These are phyloP conservation scores for Geotrichum restrictum DNA, from an alignment of 1,139 yeast species.

Conservation along the genomic window DNA sequence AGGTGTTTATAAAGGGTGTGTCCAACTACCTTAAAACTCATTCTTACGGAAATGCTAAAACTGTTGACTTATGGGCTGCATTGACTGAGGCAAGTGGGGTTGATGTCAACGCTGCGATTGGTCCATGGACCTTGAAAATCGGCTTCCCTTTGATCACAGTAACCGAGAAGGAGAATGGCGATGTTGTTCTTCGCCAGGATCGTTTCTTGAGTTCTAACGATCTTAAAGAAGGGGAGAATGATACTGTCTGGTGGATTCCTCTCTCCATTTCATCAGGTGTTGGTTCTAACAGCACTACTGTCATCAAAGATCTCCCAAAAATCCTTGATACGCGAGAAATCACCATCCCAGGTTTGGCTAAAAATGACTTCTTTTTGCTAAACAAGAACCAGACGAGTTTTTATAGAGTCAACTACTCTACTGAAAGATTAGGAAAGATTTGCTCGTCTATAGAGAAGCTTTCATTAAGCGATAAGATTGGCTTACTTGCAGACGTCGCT, in stretches of 20 bases:
- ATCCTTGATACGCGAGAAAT: slow-evolving; percentile 28
- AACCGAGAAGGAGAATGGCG: slow-evolving; percentile 33
- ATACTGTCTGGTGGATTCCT: slow-evolving; percentile 74
- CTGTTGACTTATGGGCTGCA: slow-evolving; percentile 77
- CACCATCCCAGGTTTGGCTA: slow-evolving; percentile 30
- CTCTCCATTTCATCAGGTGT: slow-evolving; percentile 44
- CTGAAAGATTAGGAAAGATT: slow-evolving; percentile 69
- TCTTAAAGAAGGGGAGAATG: slow-evolving; percentile 46
- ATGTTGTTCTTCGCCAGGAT: slow-evolving; percentile 27
- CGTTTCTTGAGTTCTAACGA: slow-evolving; percentile 58
- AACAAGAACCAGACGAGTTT: slow-evolving; percentile 82
- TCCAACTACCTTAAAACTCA: slow-evolving; percentile 66
- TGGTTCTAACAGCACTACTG: slow-evolving; percentile 38
- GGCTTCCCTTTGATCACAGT: slow-evolving; percentile 82
- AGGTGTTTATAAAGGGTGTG: slow-evolving; percentile 72
- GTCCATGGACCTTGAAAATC: slow-evolving; percentile 74
- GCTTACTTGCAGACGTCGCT: slow-evolving; percentile 68
- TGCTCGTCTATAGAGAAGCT: slow-evolving; percentile 65
- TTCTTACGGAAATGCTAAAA: slow-evolving; percentile 71
- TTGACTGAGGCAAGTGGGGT: slow-evolving; percentile 68
- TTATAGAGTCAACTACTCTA: slow-evolving; percentile 73
- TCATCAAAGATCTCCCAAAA: slow-evolving; percentile 22
- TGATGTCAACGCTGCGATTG: slow-evolving; percentile 69
- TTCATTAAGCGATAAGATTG: slow-evolving; percentile 79
- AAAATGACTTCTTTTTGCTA: slow-evolving; percentile 51